Percentiles rank a stretch among this genome's conserved stretches.
These are phyloP conservation scores for Alternaria angustiovoidea DNA, from an alignment of 2,329 filamentous ascomycete genomes.

Conservation along the genomic window DNA sequence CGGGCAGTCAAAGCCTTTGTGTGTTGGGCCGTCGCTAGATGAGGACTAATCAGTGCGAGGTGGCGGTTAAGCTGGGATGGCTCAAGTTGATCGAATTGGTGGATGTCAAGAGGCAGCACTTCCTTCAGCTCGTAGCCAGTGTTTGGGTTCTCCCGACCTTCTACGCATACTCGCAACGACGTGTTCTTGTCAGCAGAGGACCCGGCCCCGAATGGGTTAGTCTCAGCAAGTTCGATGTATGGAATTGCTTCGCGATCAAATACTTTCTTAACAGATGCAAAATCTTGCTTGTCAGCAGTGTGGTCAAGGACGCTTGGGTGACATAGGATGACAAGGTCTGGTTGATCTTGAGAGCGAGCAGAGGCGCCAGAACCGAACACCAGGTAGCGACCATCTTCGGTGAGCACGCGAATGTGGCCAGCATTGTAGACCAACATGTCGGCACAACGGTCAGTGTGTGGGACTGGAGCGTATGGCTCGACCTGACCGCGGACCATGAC, in stretches of 20 bases:
- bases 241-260: slow-evolving; percentile 37
- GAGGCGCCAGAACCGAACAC: slow-evolving; percentile 23
- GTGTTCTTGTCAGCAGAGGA: slow-evolving; percentile 27
- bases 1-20: slow-evolving; percentile 6
- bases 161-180: slow-evolving; percentile 42
- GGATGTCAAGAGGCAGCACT: slow-evolving; percentile 44
- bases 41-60: slow-evolving; percentile 43
- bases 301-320: slow-evolving; percentile 26
- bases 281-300: slow-evolving; percentile 25
- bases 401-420: slow-evolving; percentile 20
- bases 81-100: slow-evolving; percentile 44
- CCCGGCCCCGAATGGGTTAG: slow-evolving; percentile 37
- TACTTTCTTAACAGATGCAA: slow-evolving; percentile 33
- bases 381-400: slow-evolving; percentile 39
- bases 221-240: slow-evolving; percentile 42
- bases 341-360: slow-evolving; percentile 12
- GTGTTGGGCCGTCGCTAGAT: slow-evolving; percentile 19
- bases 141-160: slow-evolving; percentile 35
- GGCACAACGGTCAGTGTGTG: slow-evolving; percentile 40
- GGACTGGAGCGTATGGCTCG: slow-evolving; percentile 40
- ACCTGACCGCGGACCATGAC: slow-evolving; percentile 47
- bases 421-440: slow-evolving; percentile 22
- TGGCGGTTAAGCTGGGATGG: slow-evolving; percentile 51
- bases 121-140: slow-evolving; percentile 39
- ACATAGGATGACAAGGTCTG: slow-evolving; percentile 47